phyloP scores from a whole-genome alignment of 106 monocot genomes.

The Dendrobium nobile region DNA sequence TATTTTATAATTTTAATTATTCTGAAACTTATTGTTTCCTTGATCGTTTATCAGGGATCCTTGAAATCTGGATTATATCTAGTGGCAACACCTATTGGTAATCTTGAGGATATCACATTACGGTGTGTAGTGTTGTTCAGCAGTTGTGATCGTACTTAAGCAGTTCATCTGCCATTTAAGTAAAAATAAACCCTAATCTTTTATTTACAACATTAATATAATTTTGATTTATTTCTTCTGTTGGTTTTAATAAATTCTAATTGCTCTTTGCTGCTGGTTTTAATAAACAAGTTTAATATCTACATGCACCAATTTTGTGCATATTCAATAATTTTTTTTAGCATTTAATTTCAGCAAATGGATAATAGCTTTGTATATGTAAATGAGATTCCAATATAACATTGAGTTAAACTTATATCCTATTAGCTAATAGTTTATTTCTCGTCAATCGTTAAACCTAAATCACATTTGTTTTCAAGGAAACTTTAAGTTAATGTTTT shows the following conservation, averaged over 20 bases:
- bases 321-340: not conserved
- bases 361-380: not conserved
- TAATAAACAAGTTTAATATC: not conserved
- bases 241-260: not conserved
- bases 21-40: not conserved
- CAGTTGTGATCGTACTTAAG: not conserved
- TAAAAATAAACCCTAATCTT: not conserved
- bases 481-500: not conserved
- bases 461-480: not conserved
- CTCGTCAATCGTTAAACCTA: no score
- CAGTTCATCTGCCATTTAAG: constrained; percentile 2
- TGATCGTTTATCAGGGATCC: not conserved
- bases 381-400: not conserved
- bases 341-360: not conserved
- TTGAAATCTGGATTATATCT: constrained; percentile 80
- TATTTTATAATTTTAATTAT: not conserved
- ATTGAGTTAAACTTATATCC: not conserved
- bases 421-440: no score
- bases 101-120: constrained; percentile 95
- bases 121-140: constrained; percentile 39
- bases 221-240: not conserved
- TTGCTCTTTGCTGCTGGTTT: not conserved
- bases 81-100: constrained; percentile 94
- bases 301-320: not conserved
- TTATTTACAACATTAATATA: not conserved